A percentile compares a stretch with the other conserved stretches of the same genome.
phyloP scores from a whole-genome alignment of 2,329 filamentous ascomycete genomes.

The Sporothrix protearum region DNA sequence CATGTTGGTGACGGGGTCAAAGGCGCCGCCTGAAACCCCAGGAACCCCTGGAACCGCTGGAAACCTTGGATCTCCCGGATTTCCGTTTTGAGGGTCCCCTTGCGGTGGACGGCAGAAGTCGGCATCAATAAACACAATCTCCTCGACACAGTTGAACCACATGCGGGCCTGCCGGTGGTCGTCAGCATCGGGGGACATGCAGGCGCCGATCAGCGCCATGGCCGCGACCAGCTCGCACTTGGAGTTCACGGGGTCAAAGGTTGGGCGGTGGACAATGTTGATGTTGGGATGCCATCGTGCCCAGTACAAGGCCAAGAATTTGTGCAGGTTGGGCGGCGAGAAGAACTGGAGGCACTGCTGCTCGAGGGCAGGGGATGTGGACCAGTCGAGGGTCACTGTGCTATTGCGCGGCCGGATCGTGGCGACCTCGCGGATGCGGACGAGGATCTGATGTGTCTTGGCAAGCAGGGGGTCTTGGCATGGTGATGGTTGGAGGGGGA shows the following conservation, averaged over 20 bases:
- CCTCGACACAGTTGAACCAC: slow-evolving; percentile 23
- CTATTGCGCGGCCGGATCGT: slow-evolving; percentile 16
- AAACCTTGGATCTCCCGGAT: too few species aligned
- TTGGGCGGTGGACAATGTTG: slow-evolving; percentile 17
- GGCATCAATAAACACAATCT: slow-evolving; percentile 16
- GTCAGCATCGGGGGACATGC: neutral
- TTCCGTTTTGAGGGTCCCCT: too few species aligned
- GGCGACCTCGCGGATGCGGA: slow-evolving; percentile 13
- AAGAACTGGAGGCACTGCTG: slow-evolving; percentile 18
- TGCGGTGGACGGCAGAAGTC: slow-evolving; percentile 15
- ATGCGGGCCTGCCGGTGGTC: slow-evolving; percentile 11
- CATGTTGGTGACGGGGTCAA: slow-evolving; percentile 3
- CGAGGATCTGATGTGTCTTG: slow-evolving; percentile 20
- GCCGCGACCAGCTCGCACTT: slow-evolving; percentile 9
- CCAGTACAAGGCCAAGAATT: slow-evolving; percentile 19
- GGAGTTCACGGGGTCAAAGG: neutral
- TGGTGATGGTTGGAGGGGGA: neutral
- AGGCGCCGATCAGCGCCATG: slow-evolving; percentile 16
- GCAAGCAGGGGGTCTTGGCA: slow-evolving; percentile 12
- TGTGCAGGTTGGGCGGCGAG: slow-evolving; percentile 16
- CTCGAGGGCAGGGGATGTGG: neutral
- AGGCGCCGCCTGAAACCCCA: neutral
- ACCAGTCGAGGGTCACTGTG: slow-evolving; percentile 21
- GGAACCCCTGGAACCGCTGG: too few species aligned
- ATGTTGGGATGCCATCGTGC: slow-evolving; percentile 20